These are phyloP conservation scores for Penicillium janthinellum DNA, from an alignment of 2,329 filamentous ascomycete species.

Conservation along the genomic window DNA sequence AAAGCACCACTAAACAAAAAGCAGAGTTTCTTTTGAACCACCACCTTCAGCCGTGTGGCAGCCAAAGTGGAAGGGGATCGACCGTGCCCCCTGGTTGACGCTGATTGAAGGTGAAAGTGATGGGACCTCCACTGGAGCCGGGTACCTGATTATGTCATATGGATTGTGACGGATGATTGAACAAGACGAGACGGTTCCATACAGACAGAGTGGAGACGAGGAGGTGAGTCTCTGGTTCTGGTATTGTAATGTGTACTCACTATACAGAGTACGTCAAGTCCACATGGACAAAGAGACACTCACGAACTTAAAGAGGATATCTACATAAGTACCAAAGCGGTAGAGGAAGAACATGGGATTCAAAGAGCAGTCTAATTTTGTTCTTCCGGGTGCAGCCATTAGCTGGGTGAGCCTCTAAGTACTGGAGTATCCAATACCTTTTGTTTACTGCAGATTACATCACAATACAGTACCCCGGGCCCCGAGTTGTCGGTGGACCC, in stretches of 20 bases:
- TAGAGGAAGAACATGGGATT: background rate
- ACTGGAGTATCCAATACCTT: background rate
- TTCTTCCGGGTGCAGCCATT: background rate
- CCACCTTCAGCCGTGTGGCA: slow-evolving; percentile 14
- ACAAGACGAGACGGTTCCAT: background rate
- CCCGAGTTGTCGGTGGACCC: slow-evolving; percentile 11
- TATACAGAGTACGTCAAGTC: background rate
- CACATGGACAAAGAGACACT: slow-evolving; percentile 1
- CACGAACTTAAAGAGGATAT: background rate
- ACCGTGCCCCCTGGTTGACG: slow-evolving; percentile 9
- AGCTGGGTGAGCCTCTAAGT: background rate
- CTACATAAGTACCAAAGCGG: background rate
- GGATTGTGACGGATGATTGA: slow-evolving; percentile 7
- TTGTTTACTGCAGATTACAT: background rate
- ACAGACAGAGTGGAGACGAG: background rate
- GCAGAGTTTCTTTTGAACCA: background rate
- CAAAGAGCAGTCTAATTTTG: too few relatives aligned
- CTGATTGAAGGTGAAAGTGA: slow-evolving; percentile 1
- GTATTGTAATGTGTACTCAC: slow-evolving; percentile 1
- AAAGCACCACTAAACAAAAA: background rate
- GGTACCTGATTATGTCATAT: slow-evolving; percentile 25
- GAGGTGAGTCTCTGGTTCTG: background rate
- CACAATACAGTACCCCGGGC: slow-evolving; percentile 13
- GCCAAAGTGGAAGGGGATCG: slow-evolving; percentile 21
- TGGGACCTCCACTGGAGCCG: background rate